Evolutionary conservation across 2,329 filamentous ascomycete genomes (phyloP), one percentile per base, ranked within the genome.

Genomic region (Hymenoscyphus salicellus): DNA sequence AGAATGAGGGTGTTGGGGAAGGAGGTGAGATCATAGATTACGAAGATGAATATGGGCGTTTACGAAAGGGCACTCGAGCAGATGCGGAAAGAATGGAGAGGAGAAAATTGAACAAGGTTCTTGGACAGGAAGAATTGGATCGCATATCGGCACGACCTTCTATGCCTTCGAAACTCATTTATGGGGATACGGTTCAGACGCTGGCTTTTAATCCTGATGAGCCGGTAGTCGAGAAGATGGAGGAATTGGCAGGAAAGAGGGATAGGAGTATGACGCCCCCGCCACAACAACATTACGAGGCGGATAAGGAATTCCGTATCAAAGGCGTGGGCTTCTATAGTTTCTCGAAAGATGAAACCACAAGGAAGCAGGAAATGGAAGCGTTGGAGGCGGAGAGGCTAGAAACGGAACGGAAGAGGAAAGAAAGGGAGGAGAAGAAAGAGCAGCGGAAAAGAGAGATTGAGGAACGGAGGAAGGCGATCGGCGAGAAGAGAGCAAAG

Each of bases 301-400:
- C 92, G 1, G 85, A 86, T 66, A 84, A 84, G 66, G 95, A 99
- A 82, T 87, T 97, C 58, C 83, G 95, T 66, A 92, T 87, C 55
- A 94, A 95, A 72, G 95, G 95, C 3, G 91, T 91, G 0, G 95
- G 91, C 0, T 99, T 98, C 78, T 97, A 93, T 79, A 88, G 90
- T 63, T 98, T 99, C 75, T 92, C 89, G 65, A 85, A 84, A 69
- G 90, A 96, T 76, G 88, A 89, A 73, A 87, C 84, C 69, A 81
- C 82, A 68, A 78, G 88, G 74, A 77, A 78, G 72, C 72, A 72
- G 58, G 91, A 98, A 82, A 97, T 98, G 91, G 83, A 85, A 69
- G 84, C 82, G 55, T 79, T 82, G 70, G 88, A 92, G 75, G 82
- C 91, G 65, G 78, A 81, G 67, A 84, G 86, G 73, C 95, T 91